phyloP scores from a whole-genome alignment of 805 yeast species.

The Tetrapisispora phaffii region DNA sequence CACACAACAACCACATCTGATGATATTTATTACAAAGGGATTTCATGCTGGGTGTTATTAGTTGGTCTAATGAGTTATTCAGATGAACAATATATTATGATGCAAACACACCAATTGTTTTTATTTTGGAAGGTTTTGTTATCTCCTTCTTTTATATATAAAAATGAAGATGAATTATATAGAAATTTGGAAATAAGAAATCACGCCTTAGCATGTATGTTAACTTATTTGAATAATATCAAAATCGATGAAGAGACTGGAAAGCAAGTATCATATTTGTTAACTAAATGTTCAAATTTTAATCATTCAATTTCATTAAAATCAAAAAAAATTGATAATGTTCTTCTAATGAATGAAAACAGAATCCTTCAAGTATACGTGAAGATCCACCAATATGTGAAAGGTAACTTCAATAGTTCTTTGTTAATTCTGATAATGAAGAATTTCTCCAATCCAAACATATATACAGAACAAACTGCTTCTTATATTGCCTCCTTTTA shows the following conservation, averaged over 20 bases:
- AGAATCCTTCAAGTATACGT: slow-evolving; percentile 39
- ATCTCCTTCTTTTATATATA: slow-evolving; percentile 39
- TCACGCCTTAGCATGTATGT: slow-evolving; percentile 48
- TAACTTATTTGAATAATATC: slow-evolving; percentile 39
- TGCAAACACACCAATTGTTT: slow-evolving; percentile 50
- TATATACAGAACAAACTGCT: slow-evolving; percentile 15
- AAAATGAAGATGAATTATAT: slow-evolving; percentile 28
- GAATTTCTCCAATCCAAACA: slow-evolving; percentile 38
- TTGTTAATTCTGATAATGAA: slow-evolving; percentile 32
- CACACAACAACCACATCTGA: slow-evolving; percentile 26
- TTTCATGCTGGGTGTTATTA: slow-evolving; percentile 52
- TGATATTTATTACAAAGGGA: slow-evolving; percentile 29
- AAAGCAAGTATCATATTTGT: slow-evolving; percentile 37
- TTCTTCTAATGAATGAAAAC: slow-evolving; percentile 32
- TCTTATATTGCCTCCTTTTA: slow-evolving; percentile 3
- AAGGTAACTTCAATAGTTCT: slow-evolving; percentile 34
- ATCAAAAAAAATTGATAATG: slow-evolving; percentile 22
- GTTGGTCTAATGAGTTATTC: slow-evolving; percentile 52
- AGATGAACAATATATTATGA: slow-evolving; percentile 42
- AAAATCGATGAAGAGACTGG: slow-evolving; percentile 35
- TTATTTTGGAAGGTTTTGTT: slow-evolving; percentile 54
- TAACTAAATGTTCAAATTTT: slow-evolving; percentile 35
- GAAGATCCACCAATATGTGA: slow-evolving; percentile 26
- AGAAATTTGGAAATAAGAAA: slow-evolving; percentile 44
- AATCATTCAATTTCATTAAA: slow-evolving; percentile 24